These are phyloP conservation scores for Dothistroma pini DNA, from an alignment of 2,329 filamentous ascomycete species.

Conservation along the genomic window DNA sequence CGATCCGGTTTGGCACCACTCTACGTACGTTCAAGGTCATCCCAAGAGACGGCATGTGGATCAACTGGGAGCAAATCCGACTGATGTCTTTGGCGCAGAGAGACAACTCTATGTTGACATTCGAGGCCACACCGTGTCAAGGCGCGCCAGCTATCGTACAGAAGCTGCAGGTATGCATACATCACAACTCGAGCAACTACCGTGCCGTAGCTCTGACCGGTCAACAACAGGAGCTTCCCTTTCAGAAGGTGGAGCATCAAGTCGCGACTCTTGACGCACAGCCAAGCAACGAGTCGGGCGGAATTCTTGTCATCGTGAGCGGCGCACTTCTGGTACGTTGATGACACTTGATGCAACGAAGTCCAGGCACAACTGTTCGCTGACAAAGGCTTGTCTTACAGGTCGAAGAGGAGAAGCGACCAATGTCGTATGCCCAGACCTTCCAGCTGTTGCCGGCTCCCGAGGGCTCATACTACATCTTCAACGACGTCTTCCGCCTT, in stretches of 20 bases:
- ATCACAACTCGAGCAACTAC: not conserved
- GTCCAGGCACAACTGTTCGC: not conserved
- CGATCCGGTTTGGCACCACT: constrained; percentile 63
- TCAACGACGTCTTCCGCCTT: constrained; percentile 94
- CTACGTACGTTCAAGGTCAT: constrained; percentile 60
- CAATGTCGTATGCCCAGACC: constrained; percentile 86
- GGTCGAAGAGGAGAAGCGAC: constrained; percentile 80
- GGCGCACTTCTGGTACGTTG: constrained; percentile 62
- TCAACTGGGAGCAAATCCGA: constrained; percentile 6
- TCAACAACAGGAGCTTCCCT: constrained; percentile 67
- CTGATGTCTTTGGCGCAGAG: constrained; percentile 53
- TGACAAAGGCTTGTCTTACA: constrained; percentile 37
- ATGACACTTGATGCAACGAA: constrained; percentile 49
- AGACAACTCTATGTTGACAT: constrained; percentile 86
- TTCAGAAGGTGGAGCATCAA: constrained; percentile 75
- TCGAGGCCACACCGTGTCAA: constrained; percentile 67
- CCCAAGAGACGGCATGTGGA: not conserved
- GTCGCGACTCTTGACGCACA: constrained; percentile 78
- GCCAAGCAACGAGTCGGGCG: constrained; percentile 63
- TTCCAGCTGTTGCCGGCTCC: constrained; percentile 78
- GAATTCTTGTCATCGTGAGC: constrained; percentile 83
- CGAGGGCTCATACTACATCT: constrained; percentile 72
- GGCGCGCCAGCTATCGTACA: constrained; percentile 66
- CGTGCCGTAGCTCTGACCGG: not conserved
- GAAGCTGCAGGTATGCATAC: constrained; percentile 68